phyloP scores from a whole-genome alignment of 2,329 filamentous ascomycete species.

The Trichoderma sp. region DNA sequence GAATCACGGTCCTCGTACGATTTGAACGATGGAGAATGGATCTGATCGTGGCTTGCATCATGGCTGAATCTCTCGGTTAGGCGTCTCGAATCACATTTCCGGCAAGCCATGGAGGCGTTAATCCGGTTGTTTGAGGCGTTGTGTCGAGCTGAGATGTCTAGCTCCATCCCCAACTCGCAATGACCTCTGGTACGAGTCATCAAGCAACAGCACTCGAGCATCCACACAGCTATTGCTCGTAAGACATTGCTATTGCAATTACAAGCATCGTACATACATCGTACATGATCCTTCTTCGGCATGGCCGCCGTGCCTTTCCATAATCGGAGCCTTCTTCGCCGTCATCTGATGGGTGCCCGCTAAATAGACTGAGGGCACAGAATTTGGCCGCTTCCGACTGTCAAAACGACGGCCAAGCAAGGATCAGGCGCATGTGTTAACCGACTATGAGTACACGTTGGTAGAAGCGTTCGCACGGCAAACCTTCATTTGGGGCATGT shows the following conservation, averaged over 20 bases:
- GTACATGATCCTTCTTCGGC: not conserved
- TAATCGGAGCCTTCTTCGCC: not conserved
- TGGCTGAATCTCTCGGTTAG: not conserved
- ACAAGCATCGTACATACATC: not conserved
- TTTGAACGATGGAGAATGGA: not conserved
- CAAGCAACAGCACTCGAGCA: not conserved
- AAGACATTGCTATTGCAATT: not conserved
- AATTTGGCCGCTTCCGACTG: not conserved
- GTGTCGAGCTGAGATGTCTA: not conserved
- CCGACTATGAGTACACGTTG: not conserved
- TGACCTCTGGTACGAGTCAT: not conserved
- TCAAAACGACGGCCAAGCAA: not conserved
- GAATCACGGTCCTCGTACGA: not conserved
- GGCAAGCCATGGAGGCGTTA: not conserved
- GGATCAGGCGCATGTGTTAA: not conserved
- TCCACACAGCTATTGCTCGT: not conserved
- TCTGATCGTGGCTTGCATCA: not conserved
- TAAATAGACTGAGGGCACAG: not conserved
- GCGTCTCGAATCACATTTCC: not conserved
- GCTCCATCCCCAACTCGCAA: not conserved
- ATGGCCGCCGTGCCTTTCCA: constrained; percentile 1
- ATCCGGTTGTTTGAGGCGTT: not conserved
- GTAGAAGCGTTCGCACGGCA: not conserved
- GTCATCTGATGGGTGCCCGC: not conserved
- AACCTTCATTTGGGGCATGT: not conserved